phyloP scores from a whole-genome alignment of 345 rosid genomes.

The Abelmoschus esculentus region DNA sequence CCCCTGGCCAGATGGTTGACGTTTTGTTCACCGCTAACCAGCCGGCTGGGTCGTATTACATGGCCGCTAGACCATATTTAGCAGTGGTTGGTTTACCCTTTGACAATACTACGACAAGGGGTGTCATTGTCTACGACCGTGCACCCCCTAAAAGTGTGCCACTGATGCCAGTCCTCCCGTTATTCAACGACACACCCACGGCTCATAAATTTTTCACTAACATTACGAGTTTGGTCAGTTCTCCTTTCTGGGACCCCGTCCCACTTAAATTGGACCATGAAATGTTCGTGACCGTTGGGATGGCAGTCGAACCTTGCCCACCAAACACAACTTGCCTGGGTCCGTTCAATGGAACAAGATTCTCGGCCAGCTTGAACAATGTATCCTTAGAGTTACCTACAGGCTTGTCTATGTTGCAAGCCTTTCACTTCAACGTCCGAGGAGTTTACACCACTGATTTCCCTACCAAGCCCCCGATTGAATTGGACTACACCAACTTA shows the following conservation, averaged over 20 bases:
- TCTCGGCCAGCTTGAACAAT: slow-evolving; percentile 78
- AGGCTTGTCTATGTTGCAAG: slow-evolving; percentile 50
- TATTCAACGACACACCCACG: slow-evolving; percentile 54
- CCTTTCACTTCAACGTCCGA: slow-evolving; percentile 34
- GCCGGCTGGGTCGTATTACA: too few relatives aligned
- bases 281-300: slow-evolving; percentile 63
- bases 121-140: too few relatives aligned
- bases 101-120: too few relatives aligned
- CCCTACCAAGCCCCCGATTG: slow-evolving; percentile 48
- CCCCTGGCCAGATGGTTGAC: too few relatives aligned
- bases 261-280: slow-evolving; percentile 52
- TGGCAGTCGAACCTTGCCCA: slow-evolving; percentile 38
- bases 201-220: slow-evolving; percentile 55
- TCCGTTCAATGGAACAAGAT: slow-evolving; percentile 10
- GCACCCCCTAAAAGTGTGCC: too few relatives aligned
- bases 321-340: slow-evolving; percentile 48
- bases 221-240: slow-evolving; percentile 34
- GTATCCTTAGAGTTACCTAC: slow-evolving; percentile 48
- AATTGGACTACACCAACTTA: slow-evolving; percentile 56
- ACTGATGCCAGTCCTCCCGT: slow-evolving; percentile 20
- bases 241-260: slow-evolving; percentile 57
- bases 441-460: slow-evolving; percentile 66
- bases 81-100: too few relatives aligned
- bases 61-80: too few relatives aligned
- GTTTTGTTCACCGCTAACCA: too few relatives aligned